Conservation (phyloP, 768 basidiomycete species). For the Mycena vulgaris region DNA sequence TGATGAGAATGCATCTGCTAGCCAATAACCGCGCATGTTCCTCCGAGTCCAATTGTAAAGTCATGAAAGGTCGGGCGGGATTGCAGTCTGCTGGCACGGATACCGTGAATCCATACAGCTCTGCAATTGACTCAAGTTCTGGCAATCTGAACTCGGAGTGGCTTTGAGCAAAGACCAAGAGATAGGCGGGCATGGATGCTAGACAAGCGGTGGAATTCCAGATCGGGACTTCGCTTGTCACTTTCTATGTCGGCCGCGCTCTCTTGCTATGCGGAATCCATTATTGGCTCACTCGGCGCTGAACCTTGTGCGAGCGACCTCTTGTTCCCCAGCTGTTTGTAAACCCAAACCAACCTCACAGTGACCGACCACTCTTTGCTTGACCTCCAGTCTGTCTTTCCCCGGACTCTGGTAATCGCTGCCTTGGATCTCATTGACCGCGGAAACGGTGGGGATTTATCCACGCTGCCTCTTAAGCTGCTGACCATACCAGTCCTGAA, state of each 20-base stretch:
- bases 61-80: slow-evolving; percentile 79
- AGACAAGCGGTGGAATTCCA: background rate
- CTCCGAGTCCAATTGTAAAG: slow-evolving; percentile 77
- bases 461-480: background rate
- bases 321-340: background rate
- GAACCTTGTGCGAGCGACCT: slow-evolving; percentile 26
- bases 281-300: slow-evolving; percentile 10
- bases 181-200: slow-evolving; percentile 54
- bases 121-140: slow-evolving; percentile 83
- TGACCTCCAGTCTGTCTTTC: slow-evolving; percentile 70
- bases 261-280: slow-evolving; percentile 26
- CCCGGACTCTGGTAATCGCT: slow-evolving; percentile 75
- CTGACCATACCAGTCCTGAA: slow-evolving; percentile 67
- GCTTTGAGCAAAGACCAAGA: slow-evolving; percentile 85
- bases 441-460: slow-evolving; percentile 68
- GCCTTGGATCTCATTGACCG: slow-evolving; percentile 86
- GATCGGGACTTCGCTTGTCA: slow-evolving; percentile 4
- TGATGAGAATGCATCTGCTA: slow-evolving; percentile 85
- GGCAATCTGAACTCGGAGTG: slow-evolving; percentile 90
- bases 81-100: slow-evolving; percentile 66
- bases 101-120: slow-evolving; percentile 78
- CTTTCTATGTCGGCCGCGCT: slow-evolving; percentile 28
- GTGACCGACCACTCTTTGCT: slow-evolving; percentile 69
- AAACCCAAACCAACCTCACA: slow-evolving; percentile 34
- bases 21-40: slow-evolving; percentile 84